Conservation (phyloP, 139 green algal genomes). For the Spirogloea muscicola region DNA sequence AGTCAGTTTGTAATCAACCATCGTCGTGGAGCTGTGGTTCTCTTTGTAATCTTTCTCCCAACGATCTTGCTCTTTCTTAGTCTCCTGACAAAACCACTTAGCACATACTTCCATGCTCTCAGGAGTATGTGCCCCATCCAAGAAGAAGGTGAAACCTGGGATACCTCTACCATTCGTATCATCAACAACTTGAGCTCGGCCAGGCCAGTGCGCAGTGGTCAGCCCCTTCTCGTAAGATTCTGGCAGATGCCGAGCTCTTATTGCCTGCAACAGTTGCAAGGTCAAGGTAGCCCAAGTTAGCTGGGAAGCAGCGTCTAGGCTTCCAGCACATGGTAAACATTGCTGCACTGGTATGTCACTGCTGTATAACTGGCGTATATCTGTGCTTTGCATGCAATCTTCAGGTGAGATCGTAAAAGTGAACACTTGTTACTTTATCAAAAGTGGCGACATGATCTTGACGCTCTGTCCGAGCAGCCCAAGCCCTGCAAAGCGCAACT, state of each 20-base stretch:
- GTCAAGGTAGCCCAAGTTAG: too few relatives aligned
- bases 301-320: too few relatives aligned
- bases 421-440: conserved; percentile 5
- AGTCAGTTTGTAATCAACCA: not conserved
- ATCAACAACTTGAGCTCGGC: conserved; percentile 11
- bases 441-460: not conserved
- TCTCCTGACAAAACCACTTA: conserved; percentile 75
- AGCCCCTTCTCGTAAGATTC: not conserved
- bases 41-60: not conserved
- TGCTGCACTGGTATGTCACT: too few relatives aligned
- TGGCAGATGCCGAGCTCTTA: conserved; percentile 34
- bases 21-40: not conserved
- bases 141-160: conserved; percentile 58
- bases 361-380: too few relatives aligned
- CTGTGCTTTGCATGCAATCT: too few relatives aligned
- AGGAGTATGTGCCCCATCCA: conserved; percentile 93
- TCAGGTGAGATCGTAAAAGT: too few relatives aligned
- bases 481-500: conserved; percentile 62
- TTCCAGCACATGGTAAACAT: too few relatives aligned
- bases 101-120: conserved; percentile 87
- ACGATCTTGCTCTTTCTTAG: not conserved
- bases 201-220: conserved; percentile 6
- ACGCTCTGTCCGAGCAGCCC: not conserved
- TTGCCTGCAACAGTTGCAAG: conserved; percentile 10
- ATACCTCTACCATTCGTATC: not conserved